Evolutionary conservation across 805 yeast genomes (phyloP).

Genomic region (Debaryomyces castellii): DNA sequence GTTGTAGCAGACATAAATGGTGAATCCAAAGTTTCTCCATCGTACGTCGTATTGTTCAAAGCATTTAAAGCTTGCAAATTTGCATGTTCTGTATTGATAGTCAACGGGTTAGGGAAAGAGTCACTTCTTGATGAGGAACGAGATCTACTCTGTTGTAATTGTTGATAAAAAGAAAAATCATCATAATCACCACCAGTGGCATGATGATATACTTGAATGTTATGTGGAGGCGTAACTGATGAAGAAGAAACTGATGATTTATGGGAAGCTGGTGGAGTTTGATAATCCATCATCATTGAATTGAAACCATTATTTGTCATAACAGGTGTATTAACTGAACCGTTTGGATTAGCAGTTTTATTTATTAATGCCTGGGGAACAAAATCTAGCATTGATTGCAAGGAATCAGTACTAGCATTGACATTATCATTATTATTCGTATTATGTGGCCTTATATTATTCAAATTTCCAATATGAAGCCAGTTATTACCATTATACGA

Average conservation of each 20-base stretch:
- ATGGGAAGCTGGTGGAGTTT: conserved; percentile 37
- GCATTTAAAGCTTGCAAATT: conserved; percentile 24
- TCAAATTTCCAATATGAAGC: conserved; percentile 46
- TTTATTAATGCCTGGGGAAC: conserved; percentile 41
- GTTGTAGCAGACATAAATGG: conserved; percentile 42
- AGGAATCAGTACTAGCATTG: conserved; percentile 36
- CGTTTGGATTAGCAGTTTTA: conserved; percentile 22
- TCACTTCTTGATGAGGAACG: conserved; percentile 20
- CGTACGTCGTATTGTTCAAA: conserved; percentile 10
- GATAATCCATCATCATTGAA: conserved; percentile 41
- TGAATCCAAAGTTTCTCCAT: conserved; percentile 29
- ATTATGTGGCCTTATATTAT: conserved; percentile 26
- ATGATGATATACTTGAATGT: conserved; percentile 9
- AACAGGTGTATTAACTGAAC: conserved; percentile 6
- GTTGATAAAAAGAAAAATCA: conserved; percentile 25
- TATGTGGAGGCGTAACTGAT: conserved; percentile 9
- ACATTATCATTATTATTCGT: conserved; percentile 15
- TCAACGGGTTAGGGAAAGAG: conserved; percentile 33
- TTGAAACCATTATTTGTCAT: conserved; percentile 22
- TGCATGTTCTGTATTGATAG: conserved; percentile 38
- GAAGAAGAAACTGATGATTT: conserved; percentile 28
- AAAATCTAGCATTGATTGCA: conserved; percentile 44
- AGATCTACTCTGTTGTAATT: conserved; percentile 18
- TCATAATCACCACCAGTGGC: conserved; percentile 25
- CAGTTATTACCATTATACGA: conserved; percentile 34